A percentile compares a stretch with the other conserved stretches of the same genome.
phyloP scores from a whole-genome alignment of 345 rosid genomes.

The Syzygium aromaticum region DNA sequence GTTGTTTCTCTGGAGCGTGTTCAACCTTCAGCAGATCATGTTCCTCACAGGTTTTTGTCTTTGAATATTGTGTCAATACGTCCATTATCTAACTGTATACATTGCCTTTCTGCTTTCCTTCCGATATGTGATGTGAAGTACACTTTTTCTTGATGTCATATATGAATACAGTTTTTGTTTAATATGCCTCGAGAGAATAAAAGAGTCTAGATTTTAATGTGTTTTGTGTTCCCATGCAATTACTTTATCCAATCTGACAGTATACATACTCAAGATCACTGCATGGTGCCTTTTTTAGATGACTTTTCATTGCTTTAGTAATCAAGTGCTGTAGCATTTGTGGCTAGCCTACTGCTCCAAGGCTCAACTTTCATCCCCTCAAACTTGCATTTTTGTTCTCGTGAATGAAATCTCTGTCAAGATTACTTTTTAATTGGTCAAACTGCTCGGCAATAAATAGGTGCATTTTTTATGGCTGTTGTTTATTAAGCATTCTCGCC shows the following conservation, averaged over 20 bases:
- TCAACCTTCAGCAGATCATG: conserved; percentile 93
- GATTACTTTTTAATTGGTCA: not conserved
- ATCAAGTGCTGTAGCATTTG: not conserved
- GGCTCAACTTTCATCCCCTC: not conserved
- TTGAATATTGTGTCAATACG: not conserved
- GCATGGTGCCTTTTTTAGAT: not conserved
- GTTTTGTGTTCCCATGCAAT: not conserved
- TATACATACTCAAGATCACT: not conserved
- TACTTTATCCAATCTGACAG: not conserved
- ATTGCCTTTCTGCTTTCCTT: not conserved
- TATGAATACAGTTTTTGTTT: not conserved
- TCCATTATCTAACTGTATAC: not conserved
- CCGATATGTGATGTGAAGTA: not conserved
- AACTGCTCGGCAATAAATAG: not conserved
- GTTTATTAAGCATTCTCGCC: not conserved
- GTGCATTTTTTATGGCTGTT: not conserved
- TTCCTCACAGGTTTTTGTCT: conserved; percentile 66
- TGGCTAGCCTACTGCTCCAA: not conserved
- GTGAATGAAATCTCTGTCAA: not conserved
- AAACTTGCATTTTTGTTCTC: not conserved
- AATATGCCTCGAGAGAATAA: not conserved
- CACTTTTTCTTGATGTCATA: not conserved
- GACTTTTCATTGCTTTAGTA: not conserved
- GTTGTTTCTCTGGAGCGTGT: conserved; percentile 79
- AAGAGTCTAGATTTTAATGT: not conserved